Conservation (phyloP, 1,284 basidiomycete genomes). For the Microbotryomycetes sp. region DNA sequence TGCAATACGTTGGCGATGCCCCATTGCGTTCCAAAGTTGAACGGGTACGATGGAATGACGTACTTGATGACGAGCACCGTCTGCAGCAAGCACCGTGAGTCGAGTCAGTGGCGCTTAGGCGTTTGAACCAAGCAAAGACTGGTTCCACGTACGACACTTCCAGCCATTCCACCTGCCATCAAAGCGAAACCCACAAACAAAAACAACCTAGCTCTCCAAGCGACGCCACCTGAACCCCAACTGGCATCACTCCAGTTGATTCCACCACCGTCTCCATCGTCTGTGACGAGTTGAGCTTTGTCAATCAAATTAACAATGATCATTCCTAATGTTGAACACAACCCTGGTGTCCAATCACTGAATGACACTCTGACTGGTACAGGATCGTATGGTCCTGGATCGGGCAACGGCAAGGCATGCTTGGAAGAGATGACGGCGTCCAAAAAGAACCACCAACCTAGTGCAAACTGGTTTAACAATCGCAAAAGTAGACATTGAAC, state of each 20-base stretch:
- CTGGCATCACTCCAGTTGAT: slow-evolving; percentile 51
- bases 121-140: background rate
- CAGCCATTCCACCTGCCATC: slow-evolving; percentile 92
- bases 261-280: slow-evolving; percentile 52
- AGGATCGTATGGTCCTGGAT: slow-evolving; percentile 52
- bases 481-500: too few relatives aligned
- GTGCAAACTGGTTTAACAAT: slow-evolving; percentile 83
- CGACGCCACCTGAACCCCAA: slow-evolving; percentile 55
- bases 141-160: slow-evolving; percentile 60
- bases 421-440: slow-evolving; percentile 81
- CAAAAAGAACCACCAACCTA: slow-evolving; percentile 92
- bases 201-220: slow-evolving; percentile 82
- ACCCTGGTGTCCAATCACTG: slow-evolving; percentile 84
- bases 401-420: slow-evolving; percentile 46
- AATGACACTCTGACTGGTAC: slow-evolving; percentile 70
- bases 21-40: slow-evolving; percentile 67
- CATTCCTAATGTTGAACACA: slow-evolving; percentile 90
- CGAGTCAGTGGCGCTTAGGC: background rate
- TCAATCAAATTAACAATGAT: slow-evolving; percentile 89
- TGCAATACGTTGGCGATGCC: slow-evolving; percentile 91
- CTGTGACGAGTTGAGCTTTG: slow-evolving; percentile 79
- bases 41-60: slow-evolving; percentile 62
- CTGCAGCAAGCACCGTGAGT: slow-evolving; percentile 46
- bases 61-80: slow-evolving; percentile 90
- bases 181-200: slow-evolving; percentile 93